Evolutionary conservation across 331 rosid species (phyloP).

Genomic region (Malus hybrid): DNA sequence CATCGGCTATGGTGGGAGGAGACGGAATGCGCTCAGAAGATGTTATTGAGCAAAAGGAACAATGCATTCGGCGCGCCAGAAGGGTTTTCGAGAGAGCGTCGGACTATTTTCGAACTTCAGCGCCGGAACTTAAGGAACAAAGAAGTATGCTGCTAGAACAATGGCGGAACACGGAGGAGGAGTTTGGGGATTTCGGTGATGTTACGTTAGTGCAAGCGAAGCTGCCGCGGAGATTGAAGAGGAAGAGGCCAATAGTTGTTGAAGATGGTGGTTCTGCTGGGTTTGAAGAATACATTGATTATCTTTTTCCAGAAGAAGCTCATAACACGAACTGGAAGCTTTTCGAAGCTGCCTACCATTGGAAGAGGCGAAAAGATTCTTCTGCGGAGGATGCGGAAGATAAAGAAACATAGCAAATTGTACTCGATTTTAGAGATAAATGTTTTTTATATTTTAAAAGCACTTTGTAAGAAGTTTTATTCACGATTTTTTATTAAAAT

Average conservation of each 20-base stretch:
- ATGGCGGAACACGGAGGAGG: slow-evolving; percentile 64
- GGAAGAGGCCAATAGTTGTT: slow-evolving; percentile 34
- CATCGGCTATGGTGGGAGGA: background rate
- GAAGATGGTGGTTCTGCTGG: slow-evolving; percentile 61
- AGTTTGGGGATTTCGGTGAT: slow-evolving; percentile 56
- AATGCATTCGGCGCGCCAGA: slow-evolving; percentile 50
- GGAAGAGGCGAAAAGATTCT: slow-evolving; percentile 65
- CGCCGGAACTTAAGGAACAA: slow-evolving; percentile 50
- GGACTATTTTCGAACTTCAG: slow-evolving; percentile 39
- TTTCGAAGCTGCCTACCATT: slow-evolving; percentile 76
- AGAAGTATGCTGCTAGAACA: slow-evolving; percentile 65
- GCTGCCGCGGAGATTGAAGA: slow-evolving; percentile 73
- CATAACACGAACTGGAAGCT: slow-evolving; percentile 62
- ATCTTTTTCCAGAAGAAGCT: slow-evolving; percentile 61
- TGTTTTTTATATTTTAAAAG: no score
- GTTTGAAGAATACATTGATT: slow-evolving; percentile 66
- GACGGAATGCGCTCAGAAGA: background rate
- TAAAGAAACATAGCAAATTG: background rate
- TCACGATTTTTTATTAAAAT: no score
- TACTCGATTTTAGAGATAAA: no score
- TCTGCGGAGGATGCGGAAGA: background rate
- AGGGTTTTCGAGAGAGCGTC: slow-evolving; percentile 70
- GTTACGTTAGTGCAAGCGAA: slow-evolving; percentile 56
- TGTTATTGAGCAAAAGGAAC: slow-evolving; percentile 8
- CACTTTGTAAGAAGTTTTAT: no score